Percentiles rank a stretch among this genome's conserved stretches.
Conservation (phyloP, 1,139 yeast genomes). For the Tardiomyces digboiensis region DNA sequence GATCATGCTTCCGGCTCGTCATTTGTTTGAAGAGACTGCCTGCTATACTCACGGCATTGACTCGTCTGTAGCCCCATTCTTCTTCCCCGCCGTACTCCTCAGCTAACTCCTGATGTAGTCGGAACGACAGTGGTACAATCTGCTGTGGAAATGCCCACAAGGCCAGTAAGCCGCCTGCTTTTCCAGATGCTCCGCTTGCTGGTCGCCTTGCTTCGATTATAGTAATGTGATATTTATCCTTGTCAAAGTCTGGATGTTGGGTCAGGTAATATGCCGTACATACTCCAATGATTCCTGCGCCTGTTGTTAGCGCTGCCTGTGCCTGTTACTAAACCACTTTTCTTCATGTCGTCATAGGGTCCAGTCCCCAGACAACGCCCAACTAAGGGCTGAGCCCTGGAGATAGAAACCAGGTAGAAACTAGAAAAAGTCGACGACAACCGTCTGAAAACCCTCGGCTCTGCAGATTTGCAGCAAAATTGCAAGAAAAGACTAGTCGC, state of each 20-base stretch:
- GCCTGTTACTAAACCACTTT: too few relatives aligned
- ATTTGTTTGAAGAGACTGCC: slow-evolving; percentile 45
- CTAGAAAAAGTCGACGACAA: too few relatives aligned
- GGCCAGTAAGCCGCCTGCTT: slow-evolving; percentile 93
- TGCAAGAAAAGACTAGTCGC: too few relatives aligned
- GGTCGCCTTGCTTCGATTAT: slow-evolving; percentile 86
- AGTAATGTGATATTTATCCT: slow-evolving; percentile 67
- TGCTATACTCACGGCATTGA: slow-evolving; percentile 80
- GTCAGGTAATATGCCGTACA: slow-evolving; percentile 89
- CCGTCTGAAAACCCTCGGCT: too few relatives aligned
- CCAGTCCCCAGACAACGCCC: too few relatives aligned
- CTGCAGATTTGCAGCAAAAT: too few relatives aligned
- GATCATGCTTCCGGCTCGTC: background rate
- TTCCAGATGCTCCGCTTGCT: slow-evolving; percentile 97
- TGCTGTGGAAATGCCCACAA: slow-evolving; percentile 97
- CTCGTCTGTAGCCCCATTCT: slow-evolving; percentile 89
- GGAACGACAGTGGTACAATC: slow-evolving; percentile 81
- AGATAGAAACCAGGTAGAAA: too few relatives aligned
- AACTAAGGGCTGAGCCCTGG: too few relatives aligned
- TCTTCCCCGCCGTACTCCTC: slow-evolving; percentile 68
- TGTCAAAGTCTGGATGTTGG: slow-evolving; percentile 70
- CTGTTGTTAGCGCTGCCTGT: slow-evolving; percentile 31
- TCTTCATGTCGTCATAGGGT: too few relatives aligned
- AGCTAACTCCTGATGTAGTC: slow-evolving; percentile 75
- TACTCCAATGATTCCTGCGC: slow-evolving; percentile 91